Base-by-base conservation (phyloP, 495 filamentous ascomycete species). In the Penicillium chermesinum region DNA sequence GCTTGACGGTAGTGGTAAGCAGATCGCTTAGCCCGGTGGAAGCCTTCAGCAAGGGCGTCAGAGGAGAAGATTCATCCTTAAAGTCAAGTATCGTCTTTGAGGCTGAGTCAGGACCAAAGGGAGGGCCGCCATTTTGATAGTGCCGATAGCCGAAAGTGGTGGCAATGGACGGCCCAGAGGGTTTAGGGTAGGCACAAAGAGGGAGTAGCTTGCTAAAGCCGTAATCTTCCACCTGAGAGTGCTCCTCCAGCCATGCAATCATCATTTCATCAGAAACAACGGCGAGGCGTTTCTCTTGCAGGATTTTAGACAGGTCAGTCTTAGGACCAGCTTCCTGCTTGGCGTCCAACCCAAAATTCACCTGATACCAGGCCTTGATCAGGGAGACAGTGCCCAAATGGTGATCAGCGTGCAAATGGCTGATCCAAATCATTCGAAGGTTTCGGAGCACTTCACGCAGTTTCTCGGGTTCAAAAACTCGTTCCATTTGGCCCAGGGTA, bases 351-450 rank as follows among this genome's bases (percentile, higher is more conserved):
- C 54, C 59, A 41, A 75, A 78, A 49, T 72, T 83, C 30, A 66
- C 70, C 14, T 72, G 58, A 48, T 85, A 82, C 82, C 88, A 91
- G 14, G 87, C 87, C 61, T 76, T 84, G 57, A 99, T 84, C 19
- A 96, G 69, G 14, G 84, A 76, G 19, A 76, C 75, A 0, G 83
- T 87, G 22, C 93, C 93, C 15, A 97, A 78, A 58, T 99, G 93
- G 65, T 99, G 93, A 70, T 99, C 93, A 20, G 93, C 93, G 59
- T 99, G 93, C 42, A 91, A 67, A 65, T 99, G 93, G 59, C 87
- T 91, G 60, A 99, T 91, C 85, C 88, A 96, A 44, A 99, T 86
- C 53, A 81, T 77, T 32, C 85, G 87, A 19, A 99, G 73, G 48
- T 95, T 87, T 44, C 72, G 70, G 10, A 97, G 70, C 9, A 96